A percentile compares a stretch with the other conserved stretches of the same genome.
Evolutionary conservation across 1,284 basidiomycete species (phyloP).

Genomic region (Papiliotrema flavescens): DNA sequence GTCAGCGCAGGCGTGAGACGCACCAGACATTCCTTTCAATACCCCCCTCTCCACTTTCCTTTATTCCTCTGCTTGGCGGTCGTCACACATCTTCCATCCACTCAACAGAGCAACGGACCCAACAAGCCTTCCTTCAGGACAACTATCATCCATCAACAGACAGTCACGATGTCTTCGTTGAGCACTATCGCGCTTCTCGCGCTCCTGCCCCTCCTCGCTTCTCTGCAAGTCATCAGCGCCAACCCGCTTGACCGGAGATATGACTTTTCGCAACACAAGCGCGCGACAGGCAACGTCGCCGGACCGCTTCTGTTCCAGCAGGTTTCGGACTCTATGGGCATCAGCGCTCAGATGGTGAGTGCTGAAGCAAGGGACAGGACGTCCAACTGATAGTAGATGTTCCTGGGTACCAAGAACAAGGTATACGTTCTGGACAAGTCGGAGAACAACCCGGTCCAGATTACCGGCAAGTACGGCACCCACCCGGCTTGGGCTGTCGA

Average conservation of each 20-base stretch:
- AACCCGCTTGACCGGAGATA: constrained; percentile 9
- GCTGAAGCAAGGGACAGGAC: neutral
- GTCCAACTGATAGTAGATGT: constrained; percentile 38
- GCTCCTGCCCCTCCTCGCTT: constrained; percentile 27
- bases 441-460: constrained; percentile 57
- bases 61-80: neutral
- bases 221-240: constrained; percentile 15
- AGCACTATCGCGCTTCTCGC: constrained; percentile 3
- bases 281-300: constrained; percentile 4
- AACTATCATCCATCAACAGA: neutral
- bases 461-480: constrained; percentile 49
- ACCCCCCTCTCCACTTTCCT: neutral
- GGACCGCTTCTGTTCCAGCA: constrained; percentile 35
- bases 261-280: constrained; percentile 2
- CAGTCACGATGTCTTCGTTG: constrained; percentile 7
- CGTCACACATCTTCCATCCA: neutral
- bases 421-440: constrained; percentile 54
- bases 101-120: neutral
- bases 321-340: constrained; percentile 41
- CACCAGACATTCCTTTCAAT: neutral
- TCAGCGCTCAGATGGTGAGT: constrained; percentile 49
- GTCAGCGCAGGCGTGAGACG: too few species aligned
- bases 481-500: constrained; percentile 51
- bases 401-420: constrained; percentile 51
- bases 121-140: neutral